phyloP scores from a whole-genome alignment of 768 basidiomycete species.

The Suillus cothurnatus region DNA sequence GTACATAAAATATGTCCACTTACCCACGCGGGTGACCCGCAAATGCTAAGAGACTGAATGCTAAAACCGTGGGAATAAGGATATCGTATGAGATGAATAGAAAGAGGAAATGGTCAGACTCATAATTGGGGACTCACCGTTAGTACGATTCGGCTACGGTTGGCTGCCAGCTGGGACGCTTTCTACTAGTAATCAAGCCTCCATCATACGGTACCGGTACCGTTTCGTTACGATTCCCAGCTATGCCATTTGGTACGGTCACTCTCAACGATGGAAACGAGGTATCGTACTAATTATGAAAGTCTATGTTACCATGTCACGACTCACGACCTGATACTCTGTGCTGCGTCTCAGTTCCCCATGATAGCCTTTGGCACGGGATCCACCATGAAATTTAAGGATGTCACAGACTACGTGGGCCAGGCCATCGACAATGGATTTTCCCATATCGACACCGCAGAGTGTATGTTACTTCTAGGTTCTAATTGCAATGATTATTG shows the following conservation, averaged over 20 bases:
- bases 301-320: background rate
- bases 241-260: constrained; percentile 45
- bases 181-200: no score
- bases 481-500: constrained; percentile 1
- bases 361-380: constrained; percentile 66
- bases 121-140: no score
- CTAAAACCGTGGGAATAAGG: no score
- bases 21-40: no score
- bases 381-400: constrained; percentile 38
- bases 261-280: constrained; percentile 44
- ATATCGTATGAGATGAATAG: no score
- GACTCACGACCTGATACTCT: no score
- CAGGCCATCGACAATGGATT: constrained; percentile 64
- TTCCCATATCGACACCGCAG: constrained; percentile 64
- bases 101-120: no score
- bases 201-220: constrained; percentile 31
- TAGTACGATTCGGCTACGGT: no score
- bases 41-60: no score
- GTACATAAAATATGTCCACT: no score
- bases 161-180: no score
- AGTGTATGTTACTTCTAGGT: constrained; percentile 36
- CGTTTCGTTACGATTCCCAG: background rate
- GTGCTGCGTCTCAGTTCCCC: constrained; percentile 47
- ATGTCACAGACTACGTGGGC: constrained; percentile 55
- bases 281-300: constrained; percentile 21